Percentiles rank a stretch among this genome's conserved stretches.
Conservation (phyloP, 306 rosid species). For the Lupinus albus region DNA sequence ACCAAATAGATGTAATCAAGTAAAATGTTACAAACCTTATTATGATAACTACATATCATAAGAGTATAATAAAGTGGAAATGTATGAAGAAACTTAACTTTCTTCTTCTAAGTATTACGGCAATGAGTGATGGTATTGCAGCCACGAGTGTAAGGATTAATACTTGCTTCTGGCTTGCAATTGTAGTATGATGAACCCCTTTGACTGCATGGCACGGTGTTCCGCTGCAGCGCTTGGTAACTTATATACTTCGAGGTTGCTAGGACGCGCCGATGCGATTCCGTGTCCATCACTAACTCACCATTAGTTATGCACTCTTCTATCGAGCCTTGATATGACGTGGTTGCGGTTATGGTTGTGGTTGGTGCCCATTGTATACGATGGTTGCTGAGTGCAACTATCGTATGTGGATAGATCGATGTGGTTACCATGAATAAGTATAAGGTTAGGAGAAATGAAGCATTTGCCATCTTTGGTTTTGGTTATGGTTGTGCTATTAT, state of each 20-base stretch:
- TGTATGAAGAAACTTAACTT: not conserved
- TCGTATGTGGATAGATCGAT: constrained; percentile 7
- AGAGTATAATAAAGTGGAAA: not conserved
- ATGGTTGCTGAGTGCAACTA: constrained; percentile 37
- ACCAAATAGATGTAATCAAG: constrained; percentile 12
- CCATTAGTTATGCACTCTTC: constrained; percentile 63
- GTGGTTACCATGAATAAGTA: constrained; percentile 41
- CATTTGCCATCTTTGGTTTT: constrained; percentile 46
- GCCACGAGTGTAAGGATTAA: constrained; percentile 82
- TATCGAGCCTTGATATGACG: constrained; percentile 63
- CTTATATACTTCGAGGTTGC: constrained; percentile 76
- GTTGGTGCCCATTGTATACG: constrained; percentile 48
- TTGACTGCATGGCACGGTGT: constrained; percentile 76
- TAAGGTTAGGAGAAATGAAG: constrained; percentile 37
- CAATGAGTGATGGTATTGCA: constrained; percentile 75
- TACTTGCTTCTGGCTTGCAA: constrained; percentile 64
- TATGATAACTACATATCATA: no score
- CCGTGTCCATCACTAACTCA: constrained; percentile 57
- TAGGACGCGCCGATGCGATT: constrained; percentile 70
- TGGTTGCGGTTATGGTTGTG: not conserved
- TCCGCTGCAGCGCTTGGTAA: constrained; percentile 68
- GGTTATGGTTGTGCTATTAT: not conserved
- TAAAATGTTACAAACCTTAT: no score
- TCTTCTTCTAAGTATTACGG: constrained; percentile 46
- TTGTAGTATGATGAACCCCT: constrained; percentile 87